phyloP scores from a whole-genome alignment of 768 basidiomycete species.

The Naematelia aurantialba region DNA sequence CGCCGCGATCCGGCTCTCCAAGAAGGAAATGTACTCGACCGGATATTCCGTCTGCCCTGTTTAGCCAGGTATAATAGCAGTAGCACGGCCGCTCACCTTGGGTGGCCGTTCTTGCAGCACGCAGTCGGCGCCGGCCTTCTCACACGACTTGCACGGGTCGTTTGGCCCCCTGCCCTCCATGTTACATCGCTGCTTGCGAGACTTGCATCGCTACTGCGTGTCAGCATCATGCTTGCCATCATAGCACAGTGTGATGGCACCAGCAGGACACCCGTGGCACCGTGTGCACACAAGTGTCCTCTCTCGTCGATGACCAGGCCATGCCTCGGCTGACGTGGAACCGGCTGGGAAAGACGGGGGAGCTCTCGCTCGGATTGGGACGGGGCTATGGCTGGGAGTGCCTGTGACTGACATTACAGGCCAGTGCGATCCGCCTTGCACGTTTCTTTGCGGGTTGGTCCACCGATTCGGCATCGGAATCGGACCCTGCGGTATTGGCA shows the following conservation, averaged over 20 bases:
- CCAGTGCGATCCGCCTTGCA: constrained; percentile 10
- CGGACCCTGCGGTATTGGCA: constrained; percentile 2
- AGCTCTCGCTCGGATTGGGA: too few relatives aligned
- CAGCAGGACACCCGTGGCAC: too few relatives aligned
- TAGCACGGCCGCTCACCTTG: too few relatives aligned
- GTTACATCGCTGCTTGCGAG: constrained; percentile 16
- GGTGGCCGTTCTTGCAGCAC: constrained; percentile 11
- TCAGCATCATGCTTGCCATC: neutral
- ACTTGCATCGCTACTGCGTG: constrained; percentile 8
- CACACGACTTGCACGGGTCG: constrained; percentile 15
- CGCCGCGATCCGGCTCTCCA: constrained; percentile 14
- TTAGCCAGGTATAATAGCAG: too few relatives aligned
- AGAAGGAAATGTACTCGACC: constrained; percentile 12
- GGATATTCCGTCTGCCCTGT: constrained; percentile 11
- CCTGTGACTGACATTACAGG: constrained; percentile 14
- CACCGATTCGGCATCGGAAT: constrained; percentile 12
- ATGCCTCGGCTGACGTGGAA: too few relatives aligned
- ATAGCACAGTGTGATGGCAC: neutral
- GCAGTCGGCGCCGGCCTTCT: constrained; percentile 15
- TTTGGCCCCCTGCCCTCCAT: constrained; percentile 12
- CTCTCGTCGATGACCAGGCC: too few relatives aligned
- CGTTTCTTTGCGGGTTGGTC: neutral
- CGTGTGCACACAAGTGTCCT: too few relatives aligned
- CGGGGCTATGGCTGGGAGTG: neutral
- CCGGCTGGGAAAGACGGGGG: too few relatives aligned